phyloP scores from a whole-genome alignment of 2,329 filamentous ascomycete species.

The Calonectria henricotiae region DNA sequence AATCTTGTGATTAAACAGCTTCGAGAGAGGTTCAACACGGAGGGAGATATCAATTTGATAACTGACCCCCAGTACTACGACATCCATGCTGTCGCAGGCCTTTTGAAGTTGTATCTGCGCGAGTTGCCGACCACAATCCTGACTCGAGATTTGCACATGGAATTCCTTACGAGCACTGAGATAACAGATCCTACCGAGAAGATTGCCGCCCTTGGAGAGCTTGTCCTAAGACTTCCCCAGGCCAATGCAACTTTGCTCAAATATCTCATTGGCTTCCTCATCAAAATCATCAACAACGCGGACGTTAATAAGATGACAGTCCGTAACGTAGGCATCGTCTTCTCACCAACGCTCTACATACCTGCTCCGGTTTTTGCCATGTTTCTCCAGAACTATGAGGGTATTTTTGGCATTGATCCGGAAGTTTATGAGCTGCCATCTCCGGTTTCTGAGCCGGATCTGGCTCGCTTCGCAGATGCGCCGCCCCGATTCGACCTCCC shows the following conservation, averaged over 20 bases:
- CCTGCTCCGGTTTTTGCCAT: conserved; percentile 94
- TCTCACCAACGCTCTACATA: conserved; percentile 97
- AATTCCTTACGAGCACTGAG: conserved; percentile 90
- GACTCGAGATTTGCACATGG: conserved; percentile 89
- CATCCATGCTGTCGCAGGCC: conserved; percentile 94
- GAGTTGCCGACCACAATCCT: conserved; percentile 94
- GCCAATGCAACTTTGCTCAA: conserved; percentile 87
- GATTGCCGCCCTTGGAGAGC: conserved; percentile 80
- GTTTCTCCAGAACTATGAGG: conserved; percentile 91
- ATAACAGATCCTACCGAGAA: conserved; percentile 83
- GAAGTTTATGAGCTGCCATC: conserved; percentile 75
- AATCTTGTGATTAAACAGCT: conserved; percentile 94
- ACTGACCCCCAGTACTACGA: conserved; percentile 90
- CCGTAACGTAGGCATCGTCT: conserved; percentile 97
- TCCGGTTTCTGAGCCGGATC: conserved; percentile 60
- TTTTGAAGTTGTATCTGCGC: conserved; percentile 94
- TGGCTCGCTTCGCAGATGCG: conserved; percentile 52
- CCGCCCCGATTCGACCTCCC: conserved; percentile 57
- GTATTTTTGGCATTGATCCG: conserved; percentile 84
- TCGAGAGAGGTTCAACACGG: conserved; percentile 92
- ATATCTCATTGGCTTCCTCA: conserved; percentile 89
- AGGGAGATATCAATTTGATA: conserved; percentile 91
- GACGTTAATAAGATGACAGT: conserved; percentile 98
- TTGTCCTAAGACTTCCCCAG: conserved; percentile 85
- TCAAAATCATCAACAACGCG: conserved; percentile 92